Evolutionary conservation across 202 grass and related monocot species (phyloP).

Genomic region (Eragrostis tef): DNA sequence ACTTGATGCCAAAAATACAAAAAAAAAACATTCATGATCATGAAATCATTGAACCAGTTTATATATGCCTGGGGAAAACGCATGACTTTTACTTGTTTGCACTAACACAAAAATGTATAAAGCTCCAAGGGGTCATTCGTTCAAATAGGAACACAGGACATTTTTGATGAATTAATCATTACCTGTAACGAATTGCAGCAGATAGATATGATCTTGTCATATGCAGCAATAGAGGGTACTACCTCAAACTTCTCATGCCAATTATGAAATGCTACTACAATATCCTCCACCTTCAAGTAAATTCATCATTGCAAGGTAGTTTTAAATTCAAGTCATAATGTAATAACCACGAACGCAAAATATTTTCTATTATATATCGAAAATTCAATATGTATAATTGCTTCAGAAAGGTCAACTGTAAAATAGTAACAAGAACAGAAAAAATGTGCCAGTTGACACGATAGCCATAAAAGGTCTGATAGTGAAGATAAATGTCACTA

Average conservation of each 20-base stretch:
- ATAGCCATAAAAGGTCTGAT: background rate
- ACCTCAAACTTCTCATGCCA: conserved; percentile 77
- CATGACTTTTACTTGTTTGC: conserved; percentile 4
- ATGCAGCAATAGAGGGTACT: conserved; percentile 56
- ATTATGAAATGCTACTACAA: conserved; percentile 60
- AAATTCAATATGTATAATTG: conserved; percentile 20
- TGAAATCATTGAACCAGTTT: conserved; percentile 8
- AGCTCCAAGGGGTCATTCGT: background rate
- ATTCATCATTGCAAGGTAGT: conserved; percentile 34
- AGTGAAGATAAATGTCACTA: conserved; percentile 31
- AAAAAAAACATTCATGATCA: background rate
- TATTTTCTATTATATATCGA: conserved; percentile 15
- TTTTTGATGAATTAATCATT: conserved; percentile 29
- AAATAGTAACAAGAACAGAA: conserved; percentile 29
- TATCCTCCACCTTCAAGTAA: conserved; percentile 74
- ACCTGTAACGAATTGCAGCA: conserved; percentile 77
- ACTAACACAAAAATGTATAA: background rate
- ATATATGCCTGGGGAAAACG: conserved; percentile 28
- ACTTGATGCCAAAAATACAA: conserved; percentile 22
- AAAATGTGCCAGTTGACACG: background rate
- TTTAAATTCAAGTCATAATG: conserved; percentile 5
- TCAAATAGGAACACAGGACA: conserved; percentile 28
- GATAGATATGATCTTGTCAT: conserved; percentile 62
- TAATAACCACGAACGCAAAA: conserved; percentile 10
- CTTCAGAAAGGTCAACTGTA: conserved; percentile 31